These are phyloP conservation scores for Boletus insuetus DNA, from an alignment of 768 basidiomycete genomes.

Conservation along the genomic window DNA sequence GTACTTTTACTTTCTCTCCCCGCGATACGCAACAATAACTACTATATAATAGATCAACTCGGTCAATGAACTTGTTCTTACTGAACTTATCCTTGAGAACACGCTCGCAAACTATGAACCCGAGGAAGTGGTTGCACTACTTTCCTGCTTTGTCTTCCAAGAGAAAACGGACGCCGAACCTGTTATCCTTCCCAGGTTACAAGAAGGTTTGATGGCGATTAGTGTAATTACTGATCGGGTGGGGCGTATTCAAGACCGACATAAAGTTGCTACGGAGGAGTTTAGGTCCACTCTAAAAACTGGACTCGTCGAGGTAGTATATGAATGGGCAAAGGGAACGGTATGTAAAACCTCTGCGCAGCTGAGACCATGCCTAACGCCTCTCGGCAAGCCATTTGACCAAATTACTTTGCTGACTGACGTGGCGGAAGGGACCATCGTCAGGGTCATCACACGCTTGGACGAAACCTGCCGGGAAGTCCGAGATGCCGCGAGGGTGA, in stretches of 20 bases:
- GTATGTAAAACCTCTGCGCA: constrained; percentile 42
- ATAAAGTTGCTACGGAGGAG: constrained; percentile 77
- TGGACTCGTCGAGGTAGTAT: constrained; percentile 93
- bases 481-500: constrained; percentile 93
- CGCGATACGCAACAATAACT: background rate
- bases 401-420: constrained; percentile 92
- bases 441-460: constrained; percentile 90
- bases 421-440: constrained; percentile 95
- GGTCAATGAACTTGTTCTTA: constrained; percentile 93
- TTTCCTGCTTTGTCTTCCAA: constrained; percentile 97
- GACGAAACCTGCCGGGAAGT: constrained; percentile 98
- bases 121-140: constrained; percentile 92
- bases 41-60: constrained; percentile 80
- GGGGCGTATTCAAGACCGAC: constrained; percentile 71
- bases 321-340: constrained; percentile 99
- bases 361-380: background rate
- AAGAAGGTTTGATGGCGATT: constrained; percentile 78
- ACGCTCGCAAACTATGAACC: constrained; percentile 87
- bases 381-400: constrained; percentile 74
- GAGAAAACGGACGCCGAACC: constrained; percentile 96
- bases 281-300: constrained; percentile 81
- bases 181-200: constrained; percentile 70
- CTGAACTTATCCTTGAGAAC: constrained; percentile 96
- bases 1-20: constrained; percentile 37
- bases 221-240: constrained; percentile 75